Evolutionary conservation across 1,284 basidiomycete species (phyloP), one percentile per base, ranked within the genome.

Genomic region (Pseudozyma thailandica): DNA sequence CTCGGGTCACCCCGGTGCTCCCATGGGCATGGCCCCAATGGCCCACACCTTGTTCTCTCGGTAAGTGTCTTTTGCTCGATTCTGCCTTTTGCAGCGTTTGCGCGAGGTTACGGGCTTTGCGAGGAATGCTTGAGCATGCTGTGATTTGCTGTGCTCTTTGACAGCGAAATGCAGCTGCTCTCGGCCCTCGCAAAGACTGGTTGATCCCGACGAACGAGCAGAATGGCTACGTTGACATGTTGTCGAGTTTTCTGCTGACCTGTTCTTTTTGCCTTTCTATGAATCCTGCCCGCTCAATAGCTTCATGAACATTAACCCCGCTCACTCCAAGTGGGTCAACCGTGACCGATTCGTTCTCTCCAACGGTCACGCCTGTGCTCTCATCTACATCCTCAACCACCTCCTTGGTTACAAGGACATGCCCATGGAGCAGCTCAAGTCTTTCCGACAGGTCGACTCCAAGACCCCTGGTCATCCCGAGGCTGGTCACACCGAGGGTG

Each of bases 31-130:
- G 90, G 92, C 93, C 18, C 92, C 93, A 28, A 90, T 87, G 61
- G 90, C 93, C 69, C 93, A 96, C 82, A 86, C 95, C 65, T 89
- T 96, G 37, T 95, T 90, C 85, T 88, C 90, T 62, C 87, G 88
- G 90, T 90, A 81, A 47, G 72, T 70, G 2, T 21, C n/a, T n/a
- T 47, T 20, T 7, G 18, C 25, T 30, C 35, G 13, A 8, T 37
- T 20, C 31, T 50, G 39, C 23, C 44, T n/a, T 2, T 25, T 18
- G 20, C 38, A 20, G 15, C 31, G 31, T 20, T 0, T 35, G 30
- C 4, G 20, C 39, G 20, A 12, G 16, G 15, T 10, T 23, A 10
- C 15, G 28, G 23, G 27, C n/a, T 20, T 48, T 10, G 25, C 16
- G 31, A 26, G 46, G 21, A 48, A 6, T 38, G 35, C 6, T 16